Evolutionary conservation across 257 asterid species (phyloP).

Genomic region (Jasminum sambac): DNA sequence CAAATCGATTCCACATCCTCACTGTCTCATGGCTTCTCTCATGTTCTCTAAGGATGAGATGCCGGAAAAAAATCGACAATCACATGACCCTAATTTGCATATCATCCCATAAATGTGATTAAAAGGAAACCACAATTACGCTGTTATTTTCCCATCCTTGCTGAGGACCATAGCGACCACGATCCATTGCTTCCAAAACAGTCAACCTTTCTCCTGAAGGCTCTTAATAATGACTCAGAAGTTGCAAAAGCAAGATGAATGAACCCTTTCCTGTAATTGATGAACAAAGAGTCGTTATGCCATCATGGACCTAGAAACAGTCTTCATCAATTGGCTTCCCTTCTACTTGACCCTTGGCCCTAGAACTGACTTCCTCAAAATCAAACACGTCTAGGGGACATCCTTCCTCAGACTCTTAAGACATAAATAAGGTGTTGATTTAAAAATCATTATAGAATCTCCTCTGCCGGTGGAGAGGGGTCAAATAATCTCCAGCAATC

Average conservation of each 20-base stretch:
- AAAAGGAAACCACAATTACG: conserved; percentile 99
- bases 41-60: conserved; percentile 85
- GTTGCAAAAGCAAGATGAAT: conserved; percentile 67
- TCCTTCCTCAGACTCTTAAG: conserved; percentile 33
- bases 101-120: conserved; percentile 97
- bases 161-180: conserved; percentile 94
- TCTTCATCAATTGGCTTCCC: conserved; percentile 47
- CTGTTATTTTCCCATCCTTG: conserved; percentile 99
- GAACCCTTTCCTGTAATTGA: conserved; percentile 79
- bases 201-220: conserved; percentile 54
- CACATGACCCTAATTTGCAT: conserved; percentile 81
- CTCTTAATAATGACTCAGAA: conserved; percentile 54
- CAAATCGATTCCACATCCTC: conserved; percentile 98
- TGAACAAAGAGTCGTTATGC: conserved; percentile 65
- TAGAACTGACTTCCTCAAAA: conserved; percentile 48
- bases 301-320: conserved; percentile 45
- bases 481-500: conserved; percentile 22
- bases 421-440: conserved; percentile 32
- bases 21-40: conserved; percentile 95
- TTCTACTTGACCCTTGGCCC: conserved; percentile 29
- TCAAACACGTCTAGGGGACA: conserved; percentile 41
- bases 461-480: conserved; percentile 24
- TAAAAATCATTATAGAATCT: conserved; percentile 32
- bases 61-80: conserved; percentile 73
- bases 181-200: conserved; percentile 73